Percentiles rank a stretch among this genome's conserved stretches.
Evolutionary conservation across 768 basidiomycete species (phyloP).

Genomic region (Pholiota conissans): DNA sequence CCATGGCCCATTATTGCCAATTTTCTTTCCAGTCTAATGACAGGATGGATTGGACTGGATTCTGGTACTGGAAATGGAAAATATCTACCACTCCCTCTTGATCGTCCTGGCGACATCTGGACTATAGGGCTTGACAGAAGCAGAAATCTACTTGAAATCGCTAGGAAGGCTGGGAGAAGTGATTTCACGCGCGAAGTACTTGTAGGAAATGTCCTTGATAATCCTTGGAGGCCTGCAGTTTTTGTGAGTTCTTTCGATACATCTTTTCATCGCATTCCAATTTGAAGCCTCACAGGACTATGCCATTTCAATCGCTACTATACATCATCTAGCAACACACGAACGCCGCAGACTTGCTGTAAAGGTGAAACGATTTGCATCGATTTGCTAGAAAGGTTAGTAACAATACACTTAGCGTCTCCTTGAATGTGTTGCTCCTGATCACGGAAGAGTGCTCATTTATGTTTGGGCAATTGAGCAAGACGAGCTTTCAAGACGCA

Average conservation of each 20-base stretch:
- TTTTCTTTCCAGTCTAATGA: constrained; percentile 70
- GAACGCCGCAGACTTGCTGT: constrained; percentile 72
- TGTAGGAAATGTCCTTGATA: constrained; percentile 72
- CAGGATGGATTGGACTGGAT: constrained; percentile 87
- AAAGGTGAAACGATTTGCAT: constrained; percentile 48
- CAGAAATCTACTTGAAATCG: constrained; percentile 73
- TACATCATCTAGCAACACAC: constrained; percentile 90
- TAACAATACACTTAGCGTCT: constrained; percentile 48
- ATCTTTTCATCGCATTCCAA: neutral
- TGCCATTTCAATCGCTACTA: constrained; percentile 95
- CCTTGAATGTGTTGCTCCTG: constrained; percentile 61
- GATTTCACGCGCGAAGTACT: constrained; percentile 66
- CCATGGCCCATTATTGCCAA: constrained; percentile 86
- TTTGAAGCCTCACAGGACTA: constrained; percentile 65
- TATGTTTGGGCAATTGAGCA: constrained; percentile 99
- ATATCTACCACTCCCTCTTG: constrained; percentile 78
- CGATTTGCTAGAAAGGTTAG: neutral
- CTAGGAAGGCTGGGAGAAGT: constrained; percentile 57
- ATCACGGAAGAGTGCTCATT: constrained; percentile 79
- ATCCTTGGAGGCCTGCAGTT: constrained; percentile 70
- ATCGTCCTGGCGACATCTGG: constrained; percentile 59
- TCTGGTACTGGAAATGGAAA: constrained; percentile 98
- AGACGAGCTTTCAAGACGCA: constrained; percentile 78
- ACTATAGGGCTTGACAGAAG: constrained; percentile 89
- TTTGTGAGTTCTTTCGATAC: constrained; percentile 57